Conservation (phyloP, 441 rosid genomes). For the Dalechampia spathulata region DNA sequence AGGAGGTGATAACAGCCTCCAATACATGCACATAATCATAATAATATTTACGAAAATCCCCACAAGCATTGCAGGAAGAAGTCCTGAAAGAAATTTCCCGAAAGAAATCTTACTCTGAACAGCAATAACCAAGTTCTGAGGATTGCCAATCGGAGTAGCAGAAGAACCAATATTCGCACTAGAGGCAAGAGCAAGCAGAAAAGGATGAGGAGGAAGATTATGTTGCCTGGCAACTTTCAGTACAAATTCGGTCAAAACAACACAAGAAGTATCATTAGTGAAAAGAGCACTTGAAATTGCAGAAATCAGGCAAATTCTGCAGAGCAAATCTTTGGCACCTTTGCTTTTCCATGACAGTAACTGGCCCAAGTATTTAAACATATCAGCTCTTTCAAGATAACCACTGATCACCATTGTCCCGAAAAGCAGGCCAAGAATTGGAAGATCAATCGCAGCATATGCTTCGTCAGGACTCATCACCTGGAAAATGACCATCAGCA, state of each 20-base stretch:
- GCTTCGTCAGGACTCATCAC: conserved; percentile 64
- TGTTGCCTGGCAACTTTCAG: conserved; percentile 66
- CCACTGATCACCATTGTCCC: conserved; percentile 79
- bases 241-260: conserved; percentile 69
- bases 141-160: conserved; percentile 41
- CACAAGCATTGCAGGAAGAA: conserved; percentile 29
- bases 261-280: conserved; percentile 59
- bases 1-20: conserved; percentile 23
- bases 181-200: conserved; percentile 46
- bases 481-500: conserved; percentile 70
- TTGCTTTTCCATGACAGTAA: conserved; percentile 59
- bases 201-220: conserved; percentile 70
- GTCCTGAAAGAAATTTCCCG: conserved; percentile 17
- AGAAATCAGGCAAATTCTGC: conserved; percentile 53
- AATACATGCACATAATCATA: conserved; percentile 23
- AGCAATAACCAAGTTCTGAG: conserved; percentile 35
- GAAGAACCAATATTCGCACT: conserved; percentile 37
- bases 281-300: conserved; percentile 73
- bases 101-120: conserved; percentile 27
- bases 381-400: conserved; percentile 70
- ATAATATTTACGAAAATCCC: conserved; percentile 20
- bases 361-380: conserved; percentile 62
- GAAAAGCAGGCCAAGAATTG: conserved; percentile 71
- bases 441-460: conserved; percentile 67
- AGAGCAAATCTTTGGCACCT: conserved; percentile 64